A percentile compares a stretch with the other conserved stretches of the same genome.
These are phyloP conservation scores for Betula pendula DNA, from an alignment of 306 rosid genomes.

Conservation along the genomic window DNA sequence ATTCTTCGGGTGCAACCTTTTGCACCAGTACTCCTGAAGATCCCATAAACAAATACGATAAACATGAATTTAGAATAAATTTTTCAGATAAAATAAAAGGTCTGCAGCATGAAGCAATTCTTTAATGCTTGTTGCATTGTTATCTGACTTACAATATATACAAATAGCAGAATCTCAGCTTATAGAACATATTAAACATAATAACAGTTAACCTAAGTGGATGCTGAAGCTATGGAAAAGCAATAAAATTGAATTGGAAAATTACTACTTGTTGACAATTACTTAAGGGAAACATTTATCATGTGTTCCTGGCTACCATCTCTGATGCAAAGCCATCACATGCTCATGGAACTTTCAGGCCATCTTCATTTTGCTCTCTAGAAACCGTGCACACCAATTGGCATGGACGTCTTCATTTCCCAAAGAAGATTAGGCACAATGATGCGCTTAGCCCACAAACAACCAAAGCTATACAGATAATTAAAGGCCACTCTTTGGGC, in stretches of 20 bases:
- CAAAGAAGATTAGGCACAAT: neutral
- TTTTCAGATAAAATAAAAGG: neutral
- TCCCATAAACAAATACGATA: constrained; percentile 19
- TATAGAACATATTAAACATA: neutral
- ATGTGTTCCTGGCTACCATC: neutral
- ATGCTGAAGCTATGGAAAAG: neutral
- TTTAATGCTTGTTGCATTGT: neutral
- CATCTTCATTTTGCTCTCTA: neutral
- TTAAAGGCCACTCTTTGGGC: neutral
- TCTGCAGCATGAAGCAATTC: constrained; percentile 13
- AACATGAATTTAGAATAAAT: neutral
- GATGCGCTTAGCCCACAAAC: neutral
- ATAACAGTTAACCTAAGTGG: neutral
- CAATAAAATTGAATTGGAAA: neutral
- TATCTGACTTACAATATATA: neutral
- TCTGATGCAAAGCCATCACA: neutral
- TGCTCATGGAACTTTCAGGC: neutral
- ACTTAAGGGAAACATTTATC: neutral
- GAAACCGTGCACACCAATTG: neutral
- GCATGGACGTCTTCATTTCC: neutral
- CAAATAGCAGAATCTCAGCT: neutral
- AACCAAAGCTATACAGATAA: neutral
- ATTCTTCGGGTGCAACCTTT: constrained; percentile 88
- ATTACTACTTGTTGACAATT: neutral
- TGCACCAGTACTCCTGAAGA: constrained; percentile 94